Conservation (phyloP, 768 basidiomycete species). For the Trametes villosa region DNA sequence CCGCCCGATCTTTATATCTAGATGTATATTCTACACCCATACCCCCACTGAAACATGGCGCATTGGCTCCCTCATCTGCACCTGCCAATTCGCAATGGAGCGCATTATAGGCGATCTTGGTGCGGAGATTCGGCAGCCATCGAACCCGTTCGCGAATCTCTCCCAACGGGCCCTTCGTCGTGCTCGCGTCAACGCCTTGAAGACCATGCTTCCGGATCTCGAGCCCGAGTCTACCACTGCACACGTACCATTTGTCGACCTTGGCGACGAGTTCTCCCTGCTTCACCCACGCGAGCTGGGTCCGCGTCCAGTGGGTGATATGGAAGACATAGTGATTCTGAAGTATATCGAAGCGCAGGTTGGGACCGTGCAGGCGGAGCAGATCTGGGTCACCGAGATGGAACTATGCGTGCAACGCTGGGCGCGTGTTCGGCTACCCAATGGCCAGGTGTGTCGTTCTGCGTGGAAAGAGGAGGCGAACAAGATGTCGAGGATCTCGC, state of each 20-base stretch:
- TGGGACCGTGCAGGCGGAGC: no score
- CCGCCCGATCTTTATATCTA: no score
- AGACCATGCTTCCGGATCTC: background rate
- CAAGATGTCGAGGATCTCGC: conserved; percentile 32
- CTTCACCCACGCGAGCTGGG: background rate
- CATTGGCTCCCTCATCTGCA: conserved; percentile 23
- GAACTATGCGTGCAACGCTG: background rate
- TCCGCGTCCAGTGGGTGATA: background rate
- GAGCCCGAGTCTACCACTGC: background rate
- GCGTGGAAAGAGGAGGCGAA: conserved; percentile 37
- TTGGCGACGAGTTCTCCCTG: background rate
- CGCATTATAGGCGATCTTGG: conserved; percentile 33
- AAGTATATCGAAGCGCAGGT: background rate
- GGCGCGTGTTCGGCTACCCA: conserved; percentile 37
- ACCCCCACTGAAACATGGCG: conserved; percentile 29
- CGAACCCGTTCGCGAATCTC: conserved; percentile 34
- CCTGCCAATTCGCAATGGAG: conserved; percentile 33
- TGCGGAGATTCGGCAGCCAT: conserved; percentile 32
- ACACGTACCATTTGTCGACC: background rate
- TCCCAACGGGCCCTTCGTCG: conserved; percentile 24
- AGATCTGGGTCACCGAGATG: background rate
- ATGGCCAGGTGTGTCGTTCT: conserved; percentile 43
- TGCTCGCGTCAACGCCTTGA: conserved; percentile 31
- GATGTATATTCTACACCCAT: no score
- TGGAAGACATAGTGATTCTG: background rate